Evolutionary conservation across 768 basidiomycete genomes (phyloP).

Genomic region (Psilocybe tampanensis): DNA sequence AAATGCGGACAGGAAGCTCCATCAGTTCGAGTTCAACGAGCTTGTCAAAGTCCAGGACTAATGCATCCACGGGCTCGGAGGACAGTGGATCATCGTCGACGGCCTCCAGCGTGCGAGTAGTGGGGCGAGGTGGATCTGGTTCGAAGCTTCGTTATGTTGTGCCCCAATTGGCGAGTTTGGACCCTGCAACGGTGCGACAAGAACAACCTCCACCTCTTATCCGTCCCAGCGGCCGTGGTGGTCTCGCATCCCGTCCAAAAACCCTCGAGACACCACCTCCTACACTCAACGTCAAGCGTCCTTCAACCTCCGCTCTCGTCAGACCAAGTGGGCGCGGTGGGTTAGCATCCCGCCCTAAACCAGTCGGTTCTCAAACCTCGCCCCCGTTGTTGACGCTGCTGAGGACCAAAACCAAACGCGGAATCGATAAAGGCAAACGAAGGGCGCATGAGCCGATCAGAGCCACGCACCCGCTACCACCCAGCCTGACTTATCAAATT

Average conservation of each 20-base stretch:
- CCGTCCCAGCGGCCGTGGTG: constrained; percentile 9
- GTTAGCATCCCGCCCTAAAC: constrained; percentile 19
- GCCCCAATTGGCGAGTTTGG: not conserved
- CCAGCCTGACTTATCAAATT: constrained; percentile 7
- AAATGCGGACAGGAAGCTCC: not conserved
- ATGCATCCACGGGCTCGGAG: constrained; percentile 9
- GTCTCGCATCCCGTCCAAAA: constrained; percentile 1
- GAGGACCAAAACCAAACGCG: not conserved
- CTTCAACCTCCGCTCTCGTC: not conserved
- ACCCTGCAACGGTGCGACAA: not conserved
- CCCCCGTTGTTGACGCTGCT: constrained; percentile 6
- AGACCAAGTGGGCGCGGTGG: constrained; percentile 21
- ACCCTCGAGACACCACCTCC: not conserved
- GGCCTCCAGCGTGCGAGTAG: too few relatives aligned
- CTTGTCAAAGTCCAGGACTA: not conserved
- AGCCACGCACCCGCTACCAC: constrained; percentile 9
- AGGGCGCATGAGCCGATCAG: not conserved
- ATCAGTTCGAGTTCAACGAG: not conserved
- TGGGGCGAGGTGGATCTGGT: constrained; percentile 22
- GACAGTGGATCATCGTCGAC: constrained; percentile 6
- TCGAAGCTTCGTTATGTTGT: constrained; percentile 17
- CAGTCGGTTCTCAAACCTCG: not conserved
- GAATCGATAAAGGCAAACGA: constrained; percentile 8
- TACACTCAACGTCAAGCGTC: not conserved
- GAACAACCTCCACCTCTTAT: not conserved